These are phyloP conservation scores for Penicillium verrucosum DNA, from an alignment of 2,329 filamentous ascomycete species.

Conservation along the genomic window DNA sequence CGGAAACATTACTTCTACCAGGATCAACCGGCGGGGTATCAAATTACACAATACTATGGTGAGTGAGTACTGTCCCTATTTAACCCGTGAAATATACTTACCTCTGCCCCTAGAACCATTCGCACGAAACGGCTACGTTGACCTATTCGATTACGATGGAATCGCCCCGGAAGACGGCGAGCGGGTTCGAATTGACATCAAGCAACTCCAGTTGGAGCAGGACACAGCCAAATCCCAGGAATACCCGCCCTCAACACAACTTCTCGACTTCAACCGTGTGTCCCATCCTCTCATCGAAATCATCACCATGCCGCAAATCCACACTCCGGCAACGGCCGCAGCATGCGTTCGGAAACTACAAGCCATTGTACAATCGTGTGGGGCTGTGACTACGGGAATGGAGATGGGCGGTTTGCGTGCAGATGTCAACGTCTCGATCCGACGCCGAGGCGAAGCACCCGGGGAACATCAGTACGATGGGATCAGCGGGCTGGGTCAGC, in stretches of 20 bases:
- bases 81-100: constrained; percentile 5
- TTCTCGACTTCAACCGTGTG: constrained; percentile 91
- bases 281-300: constrained; percentile 91
- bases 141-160: constrained; percentile 70
- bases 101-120: constrained; percentile 50
- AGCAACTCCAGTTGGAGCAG: constrained; percentile 95
- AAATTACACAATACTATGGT: constrained; percentile 94
- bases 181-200: constrained; percentile 72
- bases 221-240: constrained; percentile 93
- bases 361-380: constrained; percentile 70
- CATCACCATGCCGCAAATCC: constrained; percentile 85
- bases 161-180: constrained; percentile 71
- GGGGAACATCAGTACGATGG: constrained; percentile 53
- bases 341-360: constrained; percentile 89
- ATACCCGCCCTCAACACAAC: constrained; percentile 67
- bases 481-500: constrained; percentile 67
- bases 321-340: constrained; percentile 80
- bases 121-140: constrained; percentile 67
- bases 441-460: constrained; percentile 52
- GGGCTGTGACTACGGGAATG: constrained; percentile 88
- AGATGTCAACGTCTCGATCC: constrained; percentile 92
- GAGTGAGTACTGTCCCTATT: constrained; percentile 27
- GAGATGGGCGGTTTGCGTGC: constrained; percentile 85
- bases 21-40: constrained; percentile 94
- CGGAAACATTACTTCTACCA: constrained; percentile 99